Percentiles rank a stretch among this genome's conserved stretches.
phyloP scores from a whole-genome alignment of 371 early-diverging fungal species.

The Spraguea lophii region DNA sequence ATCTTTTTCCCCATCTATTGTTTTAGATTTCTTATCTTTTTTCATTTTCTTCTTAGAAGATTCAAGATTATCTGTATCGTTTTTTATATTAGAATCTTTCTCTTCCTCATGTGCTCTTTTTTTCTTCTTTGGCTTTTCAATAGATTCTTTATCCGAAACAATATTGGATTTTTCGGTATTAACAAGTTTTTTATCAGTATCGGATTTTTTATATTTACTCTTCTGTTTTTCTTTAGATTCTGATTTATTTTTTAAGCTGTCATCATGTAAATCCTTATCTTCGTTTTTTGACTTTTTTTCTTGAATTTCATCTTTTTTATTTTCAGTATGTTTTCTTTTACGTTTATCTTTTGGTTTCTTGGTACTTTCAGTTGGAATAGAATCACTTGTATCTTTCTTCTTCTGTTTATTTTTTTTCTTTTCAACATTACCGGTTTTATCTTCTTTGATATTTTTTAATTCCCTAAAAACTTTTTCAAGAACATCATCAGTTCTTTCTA shows the following conservation, averaged over 20 bases:
- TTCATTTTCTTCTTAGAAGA: neutral
- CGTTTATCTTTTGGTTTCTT: neutral
- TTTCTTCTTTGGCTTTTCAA: conserved; percentile 23
- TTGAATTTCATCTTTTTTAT: neutral
- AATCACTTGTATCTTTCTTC: neutral
- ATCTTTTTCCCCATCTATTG: neutral
- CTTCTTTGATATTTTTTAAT: conserved; percentile 2
- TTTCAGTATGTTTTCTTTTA: neutral
- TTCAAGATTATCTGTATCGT: no score
- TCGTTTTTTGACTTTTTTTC: neutral
- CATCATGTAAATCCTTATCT: neutral
- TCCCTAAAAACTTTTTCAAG: conserved; percentile 56
- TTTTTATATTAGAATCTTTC: no score
- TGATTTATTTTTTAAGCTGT: neutral
- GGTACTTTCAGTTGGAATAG: neutral
- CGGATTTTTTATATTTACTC: neutral
- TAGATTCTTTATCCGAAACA: neutral
- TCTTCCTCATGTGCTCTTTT: conserved; percentile 17
- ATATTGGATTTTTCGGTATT: neutral
- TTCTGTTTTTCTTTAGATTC: neutral
- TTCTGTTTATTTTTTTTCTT: neutral
- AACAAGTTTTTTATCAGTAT: neutral
- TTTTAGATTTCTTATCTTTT: neutral
- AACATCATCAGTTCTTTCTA: conserved; percentile 69
- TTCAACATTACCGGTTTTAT: neutral